phyloP scores from a whole-genome alignment of 352 stramenopile species.

The Pythium sukuiense region DNA sequence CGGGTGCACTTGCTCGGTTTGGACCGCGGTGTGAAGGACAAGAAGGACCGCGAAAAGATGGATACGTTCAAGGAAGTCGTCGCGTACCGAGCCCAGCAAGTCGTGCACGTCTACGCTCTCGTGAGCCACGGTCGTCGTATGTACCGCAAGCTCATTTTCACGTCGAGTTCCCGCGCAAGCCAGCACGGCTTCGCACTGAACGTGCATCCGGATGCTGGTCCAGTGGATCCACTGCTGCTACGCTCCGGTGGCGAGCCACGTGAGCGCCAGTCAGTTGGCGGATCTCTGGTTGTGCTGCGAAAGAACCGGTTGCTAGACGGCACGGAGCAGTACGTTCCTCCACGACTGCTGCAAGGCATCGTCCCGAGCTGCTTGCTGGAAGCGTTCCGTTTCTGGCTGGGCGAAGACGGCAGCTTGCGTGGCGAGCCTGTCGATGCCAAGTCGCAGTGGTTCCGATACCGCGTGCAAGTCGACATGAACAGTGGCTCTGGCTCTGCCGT shows the following conservation, averaged over 20 bases:
- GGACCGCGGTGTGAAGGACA: constrained; percentile 70
- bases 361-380: constrained; percentile 94
- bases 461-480: constrained; percentile 70
- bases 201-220: constrained; percentile 55
- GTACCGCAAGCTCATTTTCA: constrained; percentile 97
- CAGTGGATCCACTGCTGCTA: constrained; percentile 62
- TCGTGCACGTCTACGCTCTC: constrained; percentile 97
- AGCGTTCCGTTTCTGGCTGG: constrained; percentile 97
- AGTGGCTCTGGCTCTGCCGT: constrained; percentile 34
- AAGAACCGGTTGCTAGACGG: constrained; percentile 67
- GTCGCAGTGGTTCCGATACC: constrained; percentile 89
- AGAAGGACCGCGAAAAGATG: constrained; percentile 73
- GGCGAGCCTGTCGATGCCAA: constrained; percentile 90
- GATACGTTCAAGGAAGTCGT: constrained; percentile 98
- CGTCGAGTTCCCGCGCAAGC: constrained; percentile 93
- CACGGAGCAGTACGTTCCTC: constrained; percentile 89
- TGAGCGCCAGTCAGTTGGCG: constrained; percentile 58
- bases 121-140: constrained; percentile 96
- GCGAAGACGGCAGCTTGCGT: constrained; percentile 93
- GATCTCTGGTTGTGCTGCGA: constrained; percentile 90
- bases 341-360: constrained; percentile 92
- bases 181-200: constrained; percentile 91
- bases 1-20: constrained; percentile 62
- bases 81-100: constrained; percentile 88
- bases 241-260: constrained; percentile 64